Evolutionary conservation across 306 rosid genomes (phyloP).

Genomic region (Fragaria iinumae): DNA sequence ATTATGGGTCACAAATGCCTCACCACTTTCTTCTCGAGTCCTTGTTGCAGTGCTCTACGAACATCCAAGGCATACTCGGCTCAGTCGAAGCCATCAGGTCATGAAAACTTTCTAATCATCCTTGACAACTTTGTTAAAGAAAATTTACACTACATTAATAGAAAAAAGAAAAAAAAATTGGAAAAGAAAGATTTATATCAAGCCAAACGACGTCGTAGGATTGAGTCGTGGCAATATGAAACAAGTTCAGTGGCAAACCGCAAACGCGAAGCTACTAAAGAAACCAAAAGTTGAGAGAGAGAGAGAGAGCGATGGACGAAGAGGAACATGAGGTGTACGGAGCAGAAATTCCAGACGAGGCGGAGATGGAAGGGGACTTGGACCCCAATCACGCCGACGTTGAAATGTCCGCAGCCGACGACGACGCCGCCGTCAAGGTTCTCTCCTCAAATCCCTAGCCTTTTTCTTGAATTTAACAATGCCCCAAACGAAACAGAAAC

Average conservation of each 20-base stretch:
- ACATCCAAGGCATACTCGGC: no score
- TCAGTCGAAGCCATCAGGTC: no score
- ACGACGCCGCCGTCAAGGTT: slow-evolving; percentile 79
- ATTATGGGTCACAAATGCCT: no score
- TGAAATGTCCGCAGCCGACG: slow-evolving; percentile 80
- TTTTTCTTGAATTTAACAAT: background rate
- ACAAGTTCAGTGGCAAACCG: background rate
- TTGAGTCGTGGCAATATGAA: background rate
- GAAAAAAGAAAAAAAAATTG: no score
- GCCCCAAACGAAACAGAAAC: background rate
- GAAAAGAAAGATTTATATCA: background rate
- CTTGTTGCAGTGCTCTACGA: no score
- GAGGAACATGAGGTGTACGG: slow-evolving; percentile 98
- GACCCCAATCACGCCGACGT: slow-evolving; percentile 48
- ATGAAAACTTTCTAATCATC: no score
- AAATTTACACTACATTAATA: no score
- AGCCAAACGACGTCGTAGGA: background rate
- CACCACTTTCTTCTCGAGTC: no score
- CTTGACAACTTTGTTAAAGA: no score
- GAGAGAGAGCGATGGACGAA: slow-evolving; percentile 58
- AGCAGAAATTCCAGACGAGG: slow-evolving; percentile 87
- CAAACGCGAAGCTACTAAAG: background rate
- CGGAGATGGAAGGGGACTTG: slow-evolving; percentile 63
- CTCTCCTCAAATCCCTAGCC: background rate
- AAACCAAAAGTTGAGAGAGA: background rate